phyloP scores from a whole-genome alignment of 2,329 filamentous ascomycete species.

The Clarireedia sp. region DNA sequence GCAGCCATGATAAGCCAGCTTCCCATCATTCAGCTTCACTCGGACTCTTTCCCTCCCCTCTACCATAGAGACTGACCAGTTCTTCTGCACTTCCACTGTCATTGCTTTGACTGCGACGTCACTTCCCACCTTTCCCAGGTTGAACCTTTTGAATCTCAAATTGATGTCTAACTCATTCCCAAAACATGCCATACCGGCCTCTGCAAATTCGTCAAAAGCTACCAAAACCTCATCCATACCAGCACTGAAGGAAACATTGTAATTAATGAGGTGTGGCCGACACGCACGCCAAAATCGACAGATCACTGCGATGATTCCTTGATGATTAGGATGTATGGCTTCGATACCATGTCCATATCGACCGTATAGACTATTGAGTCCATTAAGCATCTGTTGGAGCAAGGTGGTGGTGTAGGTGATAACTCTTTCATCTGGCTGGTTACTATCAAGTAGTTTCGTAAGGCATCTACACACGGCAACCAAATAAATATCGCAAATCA shows the following conservation, averaged over 20 bases:
- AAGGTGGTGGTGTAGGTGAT: constrained; percentile 18
- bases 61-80: neutral
- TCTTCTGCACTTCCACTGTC: neutral
- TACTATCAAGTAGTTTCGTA: constrained; percentile 8
- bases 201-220: neutral
- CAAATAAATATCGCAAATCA: constrained; percentile 21
- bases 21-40: constrained; percentile 1
- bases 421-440: constrained; percentile 1
- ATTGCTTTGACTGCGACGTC: constrained; percentile 3
- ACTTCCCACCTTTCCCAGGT: constrained; percentile 3
- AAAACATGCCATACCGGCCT: neutral
- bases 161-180: neutral
- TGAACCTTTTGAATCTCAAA: neutral
- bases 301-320: constrained; percentile 15
- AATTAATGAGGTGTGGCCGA: constrained; percentile 4
- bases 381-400: constrained; percentile 19
- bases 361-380: constrained; percentile 5
- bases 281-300: constrained; percentile 23
- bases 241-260: neutral
- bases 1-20: neutral
- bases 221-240: neutral
- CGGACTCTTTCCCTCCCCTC: neutral
- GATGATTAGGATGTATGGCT: constrained; percentile 13
- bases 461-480: constrained; percentile 13
- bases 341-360: neutral